phyloP scores from a whole-genome alignment of 345 rosid genomes.

The Euclidium syriacum region DNA sequence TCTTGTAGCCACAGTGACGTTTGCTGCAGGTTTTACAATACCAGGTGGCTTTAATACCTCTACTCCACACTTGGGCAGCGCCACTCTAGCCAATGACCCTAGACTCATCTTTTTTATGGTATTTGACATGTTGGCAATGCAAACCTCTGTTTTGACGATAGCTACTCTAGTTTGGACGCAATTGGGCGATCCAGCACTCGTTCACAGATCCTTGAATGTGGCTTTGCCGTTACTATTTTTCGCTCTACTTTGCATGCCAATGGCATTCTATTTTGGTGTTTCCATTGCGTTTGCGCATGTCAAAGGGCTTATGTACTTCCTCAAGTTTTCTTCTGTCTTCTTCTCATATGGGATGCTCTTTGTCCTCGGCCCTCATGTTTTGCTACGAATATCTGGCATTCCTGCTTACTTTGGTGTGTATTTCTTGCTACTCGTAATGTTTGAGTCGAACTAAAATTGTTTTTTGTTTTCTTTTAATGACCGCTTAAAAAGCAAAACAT shows the following conservation, averaged over 20 bases:
- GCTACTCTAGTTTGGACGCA: neutral
- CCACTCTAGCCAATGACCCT: neutral
- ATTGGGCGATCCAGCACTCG: neutral
- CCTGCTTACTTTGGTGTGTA: too few species aligned
- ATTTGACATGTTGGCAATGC: neutral
- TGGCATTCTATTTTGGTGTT: neutral
- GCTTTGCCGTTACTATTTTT: neutral
- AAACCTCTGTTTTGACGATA: neutral
- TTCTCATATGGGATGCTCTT: too few species aligned
- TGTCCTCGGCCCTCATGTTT: neutral
- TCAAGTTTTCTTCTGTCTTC: too few species aligned
- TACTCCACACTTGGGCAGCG: neutral
- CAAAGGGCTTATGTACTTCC: neutral
- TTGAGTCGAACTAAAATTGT: too few species aligned
- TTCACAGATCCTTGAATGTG: neutral
- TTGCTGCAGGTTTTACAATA: neutral
- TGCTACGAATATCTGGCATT: neutral
- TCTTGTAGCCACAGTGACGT: too few species aligned
- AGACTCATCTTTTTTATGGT: neutral
- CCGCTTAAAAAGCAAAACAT: too few species aligned
- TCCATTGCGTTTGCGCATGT: neutral
- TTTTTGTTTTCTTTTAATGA: too few species aligned
- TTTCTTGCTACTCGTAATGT: too few species aligned
- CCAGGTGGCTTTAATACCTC: neutral
- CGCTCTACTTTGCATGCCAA: neutral